Conservation (phyloP, 2,329 filamentous ascomycete species). For the Monosporascus ibericus region DNA sequence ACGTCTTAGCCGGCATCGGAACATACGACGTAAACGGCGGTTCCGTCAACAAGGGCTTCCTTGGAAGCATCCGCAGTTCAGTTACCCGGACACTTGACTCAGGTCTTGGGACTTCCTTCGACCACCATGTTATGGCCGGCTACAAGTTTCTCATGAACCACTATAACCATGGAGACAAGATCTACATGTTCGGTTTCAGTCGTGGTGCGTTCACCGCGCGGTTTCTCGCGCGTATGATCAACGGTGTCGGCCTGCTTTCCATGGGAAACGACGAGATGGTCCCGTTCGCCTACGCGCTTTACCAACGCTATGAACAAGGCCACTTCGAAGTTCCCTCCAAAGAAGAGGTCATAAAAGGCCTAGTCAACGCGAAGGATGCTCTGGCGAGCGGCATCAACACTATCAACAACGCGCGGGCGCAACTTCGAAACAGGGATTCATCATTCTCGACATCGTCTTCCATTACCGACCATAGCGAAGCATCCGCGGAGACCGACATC, state of each 20-base stretch:
- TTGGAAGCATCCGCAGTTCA: slow-evolving; percentile 28
- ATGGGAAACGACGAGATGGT: slow-evolving; percentile 50
- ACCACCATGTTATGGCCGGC: slow-evolving; percentile 44
- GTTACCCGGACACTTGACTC: slow-evolving; percentile 36
- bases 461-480: slow-evolving; percentile 11
- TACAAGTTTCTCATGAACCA: slow-evolving; percentile 51
- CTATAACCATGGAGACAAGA: slow-evolving; percentile 40
- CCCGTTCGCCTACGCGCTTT: slow-evolving; percentile 40
- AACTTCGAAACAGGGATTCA: not conserved
- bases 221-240: slow-evolving; percentile 46
- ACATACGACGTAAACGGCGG: slow-evolving; percentile 40
- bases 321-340: slow-evolving; percentile 24
- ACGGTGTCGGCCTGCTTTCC: slow-evolving; percentile 42
- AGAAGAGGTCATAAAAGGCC: slow-evolving; percentile 3
- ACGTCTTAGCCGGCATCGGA: slow-evolving; percentile 37
- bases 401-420: slow-evolving; percentile 26
- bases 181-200: slow-evolving; percentile 50
- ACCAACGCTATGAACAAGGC: slow-evolving; percentile 34
- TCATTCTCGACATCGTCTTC: not conserved
- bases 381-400: slow-evolving; percentile 9
- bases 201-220: slow-evolving; percentile 48
- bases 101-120: slow-evolving; percentile 40
- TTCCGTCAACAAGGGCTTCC: slow-evolving; percentile 31
- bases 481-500: slow-evolving; percentile 1
- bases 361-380: not conserved